Evolutionary conservation across 768 basidiomycete genomes (phyloP).

Genomic region (Glaciozyma antarctica): DNA sequence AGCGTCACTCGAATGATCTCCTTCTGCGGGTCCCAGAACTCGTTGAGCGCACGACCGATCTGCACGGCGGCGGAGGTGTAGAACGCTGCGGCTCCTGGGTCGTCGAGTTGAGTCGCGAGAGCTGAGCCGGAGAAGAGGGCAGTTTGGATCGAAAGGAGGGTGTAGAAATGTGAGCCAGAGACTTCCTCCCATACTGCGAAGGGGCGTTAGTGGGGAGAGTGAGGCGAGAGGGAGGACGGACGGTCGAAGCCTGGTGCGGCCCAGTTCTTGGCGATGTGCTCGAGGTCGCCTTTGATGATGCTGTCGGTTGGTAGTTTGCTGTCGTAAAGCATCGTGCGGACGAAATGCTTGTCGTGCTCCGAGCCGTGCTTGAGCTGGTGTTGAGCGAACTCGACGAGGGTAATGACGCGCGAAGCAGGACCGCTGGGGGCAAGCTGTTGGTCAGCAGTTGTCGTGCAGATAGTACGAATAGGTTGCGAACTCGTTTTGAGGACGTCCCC

Average conservation of each 20-base stretch:
- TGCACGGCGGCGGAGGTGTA: conserved; percentile 20
- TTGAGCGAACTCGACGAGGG: conserved; percentile 20
- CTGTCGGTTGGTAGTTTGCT: conserved; percentile 13
- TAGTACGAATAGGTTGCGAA: background rate
- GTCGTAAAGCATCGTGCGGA: conserved; percentile 22
- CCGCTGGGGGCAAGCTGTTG: conserved; percentile 5
- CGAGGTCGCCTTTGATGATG: conserved; percentile 33
- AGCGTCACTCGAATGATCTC: conserved; percentile 21
- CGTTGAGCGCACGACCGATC: conserved; percentile 16
- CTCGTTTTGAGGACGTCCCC: conserved; percentile 31
- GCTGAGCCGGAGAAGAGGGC: conserved; percentile 25
- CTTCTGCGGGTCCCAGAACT: conserved; percentile 28
- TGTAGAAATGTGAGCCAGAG: conserved; percentile 32
- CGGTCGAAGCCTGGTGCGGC: conserved; percentile 21
- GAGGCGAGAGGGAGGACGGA: background rate
- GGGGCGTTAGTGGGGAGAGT: background rate
- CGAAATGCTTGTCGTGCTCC: conserved; percentile 10
- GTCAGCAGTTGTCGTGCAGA: background rate
- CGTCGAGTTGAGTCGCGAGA: conserved; percentile 20
- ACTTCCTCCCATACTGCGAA: conserved; percentile 35
- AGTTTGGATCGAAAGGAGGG: conserved; percentile 29
- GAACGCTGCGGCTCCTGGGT: conserved; percentile 7
- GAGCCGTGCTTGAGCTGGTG: conserved; percentile 16
- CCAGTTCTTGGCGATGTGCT: conserved; percentile 26
- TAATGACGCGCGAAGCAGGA: conserved; percentile 28